Evolutionary conservation across 305 asterid genomes (phyloP).

Genomic region (Fraxinus velutina): DNA sequence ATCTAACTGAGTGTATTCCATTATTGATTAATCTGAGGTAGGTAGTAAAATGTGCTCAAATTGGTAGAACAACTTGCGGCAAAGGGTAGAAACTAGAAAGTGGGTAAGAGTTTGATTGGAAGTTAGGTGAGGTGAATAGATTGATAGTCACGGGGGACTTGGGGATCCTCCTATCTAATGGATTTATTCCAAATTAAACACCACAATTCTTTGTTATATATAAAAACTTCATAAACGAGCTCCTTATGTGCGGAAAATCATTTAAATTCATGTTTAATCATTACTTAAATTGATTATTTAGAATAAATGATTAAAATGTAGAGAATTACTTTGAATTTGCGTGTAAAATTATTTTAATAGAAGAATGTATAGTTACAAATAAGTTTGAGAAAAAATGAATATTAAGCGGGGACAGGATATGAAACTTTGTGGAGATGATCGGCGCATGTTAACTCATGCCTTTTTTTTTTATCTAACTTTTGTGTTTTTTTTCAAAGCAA

Average conservation of each 20-base stretch:
- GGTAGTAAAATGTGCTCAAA: background rate
- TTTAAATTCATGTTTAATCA: background rate
- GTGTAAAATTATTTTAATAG: too few relatives aligned
- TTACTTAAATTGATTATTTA: background rate
- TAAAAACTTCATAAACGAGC: background rate
- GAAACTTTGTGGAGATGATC: background rate
- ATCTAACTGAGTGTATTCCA: background rate
- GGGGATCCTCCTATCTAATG: constrained; percentile 16
- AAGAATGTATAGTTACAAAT: too few relatives aligned
- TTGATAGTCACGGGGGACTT: constrained; percentile 36
- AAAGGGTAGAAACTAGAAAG: background rate
- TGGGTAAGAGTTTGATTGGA: background rate
- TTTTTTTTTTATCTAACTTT: background rate
- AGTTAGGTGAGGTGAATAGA: constrained; percentile 36
- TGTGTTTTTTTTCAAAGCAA: background rate
- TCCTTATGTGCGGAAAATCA: background rate
- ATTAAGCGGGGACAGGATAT: background rate
- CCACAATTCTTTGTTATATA: background rate
- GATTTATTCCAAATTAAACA: background rate
- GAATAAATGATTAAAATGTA: background rate
- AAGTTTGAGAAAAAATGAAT: too few relatives aligned
- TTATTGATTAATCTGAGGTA: background rate
- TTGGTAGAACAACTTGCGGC: background rate
- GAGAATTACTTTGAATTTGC: background rate
- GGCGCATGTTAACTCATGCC: background rate